phyloP scores from a whole-genome alignment of 768 basidiomycete species.

The Neoboletus magnificus region DNA sequence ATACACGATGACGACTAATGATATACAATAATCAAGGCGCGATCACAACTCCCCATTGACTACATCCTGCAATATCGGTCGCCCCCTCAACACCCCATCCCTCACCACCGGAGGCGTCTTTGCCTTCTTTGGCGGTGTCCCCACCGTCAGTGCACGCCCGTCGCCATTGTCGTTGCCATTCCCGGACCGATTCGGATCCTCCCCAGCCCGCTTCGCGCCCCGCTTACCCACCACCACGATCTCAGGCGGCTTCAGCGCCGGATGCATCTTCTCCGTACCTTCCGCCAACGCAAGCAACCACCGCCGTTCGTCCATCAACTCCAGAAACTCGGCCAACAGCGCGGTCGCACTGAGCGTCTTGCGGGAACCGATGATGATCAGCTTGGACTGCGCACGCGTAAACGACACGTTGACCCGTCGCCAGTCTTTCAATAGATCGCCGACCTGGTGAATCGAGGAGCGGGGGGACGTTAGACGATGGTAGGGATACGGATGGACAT shows the following conservation, averaged over 20 bases:
- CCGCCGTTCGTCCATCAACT: constrained; percentile 61
- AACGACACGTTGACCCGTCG: constrained; percentile 95
- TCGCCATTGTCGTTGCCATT: neutral
- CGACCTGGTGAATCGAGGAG: constrained; percentile 53
- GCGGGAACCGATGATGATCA: constrained; percentile 87
- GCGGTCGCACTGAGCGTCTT: constrained; percentile 63
- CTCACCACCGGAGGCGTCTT: constrained; percentile 26
- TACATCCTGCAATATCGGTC: constrained; percentile 61
- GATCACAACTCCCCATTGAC: constrained; percentile 40
- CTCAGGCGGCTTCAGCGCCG: constrained; percentile 23
- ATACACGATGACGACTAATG: too few relatives aligned
- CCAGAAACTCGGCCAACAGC: constrained; percentile 72
- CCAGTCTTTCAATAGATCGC: constrained; percentile 95
- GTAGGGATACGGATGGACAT: neutral
- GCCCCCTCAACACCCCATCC: constrained; percentile 48
- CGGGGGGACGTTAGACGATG: neutral
- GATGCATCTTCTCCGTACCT: constrained; percentile 54
- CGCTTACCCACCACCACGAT: constrained; percentile 8
- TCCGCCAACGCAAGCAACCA: constrained; percentile 69
- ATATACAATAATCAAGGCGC: too few relatives aligned
- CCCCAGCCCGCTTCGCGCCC: constrained; percentile 13
- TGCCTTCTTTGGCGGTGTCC: constrained; percentile 36
- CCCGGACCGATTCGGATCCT: neutral
- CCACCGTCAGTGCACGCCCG: neutral
- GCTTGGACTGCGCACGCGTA: constrained; percentile 86